phyloP scores from a whole-genome alignment of 1,284 basidiomycete species.

The Marasmius sp. region DNA sequence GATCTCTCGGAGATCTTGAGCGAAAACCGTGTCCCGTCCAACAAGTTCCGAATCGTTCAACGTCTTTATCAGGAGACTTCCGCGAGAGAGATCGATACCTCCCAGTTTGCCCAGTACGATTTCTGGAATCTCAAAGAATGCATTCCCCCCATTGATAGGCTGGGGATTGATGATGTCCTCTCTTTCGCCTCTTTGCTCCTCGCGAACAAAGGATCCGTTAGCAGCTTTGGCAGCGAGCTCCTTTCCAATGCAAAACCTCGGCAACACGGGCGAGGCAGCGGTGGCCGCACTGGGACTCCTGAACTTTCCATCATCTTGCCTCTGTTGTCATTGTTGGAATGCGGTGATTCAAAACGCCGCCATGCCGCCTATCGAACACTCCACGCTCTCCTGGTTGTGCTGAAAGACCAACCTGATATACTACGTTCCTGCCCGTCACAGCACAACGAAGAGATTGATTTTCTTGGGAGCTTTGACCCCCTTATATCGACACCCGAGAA shows the following conservation, averaged over 20 bases:
- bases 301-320: constrained; percentile 51
- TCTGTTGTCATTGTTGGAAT: constrained; percentile 60
- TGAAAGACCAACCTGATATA: constrained; percentile 29
- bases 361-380: constrained; percentile 65
- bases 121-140: constrained; percentile 85
- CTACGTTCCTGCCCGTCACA: constrained; percentile 40
- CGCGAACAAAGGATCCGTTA: constrained; percentile 55
- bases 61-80: constrained; percentile 50
- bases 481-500: constrained; percentile 26
- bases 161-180: constrained; percentile 65
- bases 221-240: constrained; percentile 56
- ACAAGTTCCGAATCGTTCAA: constrained; percentile 76
- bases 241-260: constrained; percentile 34
- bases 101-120: constrained; percentile 54
- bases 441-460: constrained; percentile 48
- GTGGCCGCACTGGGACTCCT: constrained; percentile 18
- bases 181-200: constrained; percentile 77
- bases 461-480: constrained; percentile 47
- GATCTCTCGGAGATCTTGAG: constrained; percentile 54
- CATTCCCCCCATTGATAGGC: constrained; percentile 51
- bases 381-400: constrained; percentile 51
- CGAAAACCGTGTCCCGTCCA: constrained; percentile 56
- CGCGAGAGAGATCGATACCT: constrained; percentile 34
- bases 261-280: constrained; percentile 13
- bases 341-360: constrained; percentile 46